phyloP scores from a whole-genome alignment of 345 rosid species.

The Schrenkiella parvula region DNA sequence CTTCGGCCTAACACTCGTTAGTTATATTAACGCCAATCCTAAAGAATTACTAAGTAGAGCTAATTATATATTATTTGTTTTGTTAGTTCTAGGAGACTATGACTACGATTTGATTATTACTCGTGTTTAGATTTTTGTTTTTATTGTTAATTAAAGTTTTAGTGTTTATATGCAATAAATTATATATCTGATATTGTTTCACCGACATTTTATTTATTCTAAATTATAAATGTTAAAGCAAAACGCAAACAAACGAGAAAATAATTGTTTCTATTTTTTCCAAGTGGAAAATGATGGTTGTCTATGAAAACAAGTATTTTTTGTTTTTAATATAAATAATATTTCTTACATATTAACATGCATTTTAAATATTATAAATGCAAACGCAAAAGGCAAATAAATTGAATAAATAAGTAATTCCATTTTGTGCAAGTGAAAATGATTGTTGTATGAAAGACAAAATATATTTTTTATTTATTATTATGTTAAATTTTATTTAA shows the following conservation, averaged over 20 bases:
- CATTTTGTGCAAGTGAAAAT: background rate
- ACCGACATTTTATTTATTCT: background rate
- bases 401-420: background rate
- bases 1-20: conserved; percentile 28
- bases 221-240: background rate
- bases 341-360: background rate
- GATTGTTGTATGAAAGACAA: background rate
- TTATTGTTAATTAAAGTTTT: background rate
- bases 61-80: too few relatives aligned
- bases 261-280: background rate
- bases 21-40: background rate
- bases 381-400: background rate
- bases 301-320: background rate
- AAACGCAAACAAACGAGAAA: background rate
- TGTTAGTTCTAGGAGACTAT: too few relatives aligned
- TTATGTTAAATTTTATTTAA: too few relatives aligned
- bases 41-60: too few relatives aligned
- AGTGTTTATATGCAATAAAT: background rate
- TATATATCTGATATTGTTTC: background rate
- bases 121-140: background rate
- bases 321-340: background rate
- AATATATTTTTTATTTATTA: background rate
- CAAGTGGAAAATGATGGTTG: background rate
- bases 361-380: background rate
- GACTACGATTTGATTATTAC: background rate